phyloP scores from a whole-genome alignment of 2,329 filamentous ascomycete species.

The Plenodomus biglobosus region DNA sequence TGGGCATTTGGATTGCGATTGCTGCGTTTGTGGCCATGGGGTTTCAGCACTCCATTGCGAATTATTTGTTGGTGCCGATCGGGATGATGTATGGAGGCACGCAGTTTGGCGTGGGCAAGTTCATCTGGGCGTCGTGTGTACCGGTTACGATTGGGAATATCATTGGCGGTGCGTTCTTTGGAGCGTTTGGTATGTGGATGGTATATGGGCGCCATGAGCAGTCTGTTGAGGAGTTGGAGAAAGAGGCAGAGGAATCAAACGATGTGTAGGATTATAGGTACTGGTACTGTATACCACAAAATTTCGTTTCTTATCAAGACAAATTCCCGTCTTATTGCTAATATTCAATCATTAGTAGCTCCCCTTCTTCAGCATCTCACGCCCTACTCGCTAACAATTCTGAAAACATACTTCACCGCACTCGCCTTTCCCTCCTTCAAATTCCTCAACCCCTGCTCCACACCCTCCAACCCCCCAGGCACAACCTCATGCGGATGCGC shows the following conservation, averaged over 20 bases:
- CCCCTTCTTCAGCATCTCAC: not conserved
- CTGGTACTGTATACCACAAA: not conserved
- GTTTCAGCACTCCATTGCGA: slow-evolving; percentile 11
- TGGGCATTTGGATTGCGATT: slow-evolving; percentile 11
- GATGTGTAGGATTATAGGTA: not conserved
- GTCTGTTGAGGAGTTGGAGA: not conserved
- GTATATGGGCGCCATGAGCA: slow-evolving; percentile 11
- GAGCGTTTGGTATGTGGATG: slow-evolving; percentile 9
- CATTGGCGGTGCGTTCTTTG: slow-evolving; percentile 10
- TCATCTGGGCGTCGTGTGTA: slow-evolving; percentile 12
- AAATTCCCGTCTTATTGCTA: too few species aligned
- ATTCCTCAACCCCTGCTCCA: slow-evolving; percentile 57
- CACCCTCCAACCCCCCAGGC: slow-evolving; percentile 56
- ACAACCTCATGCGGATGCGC: slow-evolving; percentile 56
- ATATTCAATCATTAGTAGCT: not conserved
- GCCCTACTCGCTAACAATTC: slow-evolving; percentile 48
- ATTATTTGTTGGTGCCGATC: slow-evolving; percentile 8
- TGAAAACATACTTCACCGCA: slow-evolving; percentile 65
- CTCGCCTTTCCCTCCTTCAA: slow-evolving; percentile 63
- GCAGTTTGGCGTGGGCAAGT: slow-evolving; percentile 7
- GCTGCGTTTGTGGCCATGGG: slow-evolving; percentile 9
- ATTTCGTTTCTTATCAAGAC: too few species aligned
- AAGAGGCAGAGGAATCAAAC: not conserved
- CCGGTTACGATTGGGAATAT: slow-evolving; percentile 9
- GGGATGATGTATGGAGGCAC: slow-evolving; percentile 11